Conservation (phyloP, 352 stramenopile genomes). For the Phytophthora rubi region DNA sequence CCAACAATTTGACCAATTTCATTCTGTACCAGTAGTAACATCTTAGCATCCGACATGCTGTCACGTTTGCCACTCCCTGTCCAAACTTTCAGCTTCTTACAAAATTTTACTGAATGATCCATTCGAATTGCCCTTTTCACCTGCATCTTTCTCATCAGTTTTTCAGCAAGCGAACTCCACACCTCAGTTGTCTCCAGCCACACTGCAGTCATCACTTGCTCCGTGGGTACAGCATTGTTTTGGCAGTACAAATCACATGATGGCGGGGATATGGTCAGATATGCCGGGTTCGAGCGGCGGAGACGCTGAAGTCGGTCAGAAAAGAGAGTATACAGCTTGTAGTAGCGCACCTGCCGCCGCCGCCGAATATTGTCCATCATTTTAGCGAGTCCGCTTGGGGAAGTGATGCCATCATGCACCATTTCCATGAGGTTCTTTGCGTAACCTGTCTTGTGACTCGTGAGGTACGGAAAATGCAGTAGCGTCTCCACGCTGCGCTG, state of each 20-base stretch:
- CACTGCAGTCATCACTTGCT: not conserved
- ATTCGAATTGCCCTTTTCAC: not conserved
- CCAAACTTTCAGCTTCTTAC: conserved; percentile 8
- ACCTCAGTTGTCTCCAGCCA: not conserved
- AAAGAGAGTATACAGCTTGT: not conserved
- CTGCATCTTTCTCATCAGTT: not conserved
- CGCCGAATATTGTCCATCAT: not conserved
- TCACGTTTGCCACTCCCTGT: not conserved
- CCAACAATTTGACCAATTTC: conserved; percentile 4
- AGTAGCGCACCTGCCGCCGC: not conserved
- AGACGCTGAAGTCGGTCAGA: not conserved
- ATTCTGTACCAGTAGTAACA: conserved; percentile 13
- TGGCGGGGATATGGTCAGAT: no score
- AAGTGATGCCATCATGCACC: not conserved
- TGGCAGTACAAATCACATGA: no score
- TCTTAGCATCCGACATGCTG: conserved; percentile 1
- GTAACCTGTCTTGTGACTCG: not conserved
- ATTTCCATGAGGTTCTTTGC: not conserved
- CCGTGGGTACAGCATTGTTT: no score
- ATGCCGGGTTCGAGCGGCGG: no score
- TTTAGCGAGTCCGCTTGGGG: not conserved
- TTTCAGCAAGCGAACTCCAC: not conserved
- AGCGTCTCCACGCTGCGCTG: not conserved
- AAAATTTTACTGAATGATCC: conserved; percentile 16
- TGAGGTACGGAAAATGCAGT: not conserved